Evolutionary conservation across 192 early-diverging fungal species (phyloP).

Genomic region (Coemansia sp.): DNA sequence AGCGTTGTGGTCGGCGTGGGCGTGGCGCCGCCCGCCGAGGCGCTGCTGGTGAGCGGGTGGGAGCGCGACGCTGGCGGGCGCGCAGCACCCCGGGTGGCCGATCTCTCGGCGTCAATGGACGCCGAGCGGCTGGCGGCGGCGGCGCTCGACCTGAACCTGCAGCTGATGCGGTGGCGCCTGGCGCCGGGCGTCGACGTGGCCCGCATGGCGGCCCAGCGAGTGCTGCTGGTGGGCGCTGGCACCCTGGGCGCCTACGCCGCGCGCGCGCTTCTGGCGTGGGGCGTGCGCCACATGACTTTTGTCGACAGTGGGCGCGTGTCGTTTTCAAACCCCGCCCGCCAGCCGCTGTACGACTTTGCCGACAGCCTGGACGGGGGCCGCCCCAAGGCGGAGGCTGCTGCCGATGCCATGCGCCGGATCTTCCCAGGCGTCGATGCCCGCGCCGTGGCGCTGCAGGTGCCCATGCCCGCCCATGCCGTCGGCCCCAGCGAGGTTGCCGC

Average conservation of each 20-base stretch:
- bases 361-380: conserved; percentile 86
- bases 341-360: conserved; percentile 88
- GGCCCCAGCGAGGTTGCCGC: conserved; percentile 18
- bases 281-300: conserved; percentile 89
- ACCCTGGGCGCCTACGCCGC: conserved; percentile 95
- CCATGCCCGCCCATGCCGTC: conserved; percentile 95
- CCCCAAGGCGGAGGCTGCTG: conserved; percentile 86
- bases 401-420: conserved; percentile 65
- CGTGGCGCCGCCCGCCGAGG: conserved; percentile 14
- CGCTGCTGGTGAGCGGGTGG: conserved; percentile 74
- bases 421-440: conserved; percentile 77
- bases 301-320: conserved; percentile 89
- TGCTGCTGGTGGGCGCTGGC: conserved; percentile 88
- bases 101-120: conserved; percentile 89
- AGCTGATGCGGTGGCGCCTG: conserved; percentile 96
- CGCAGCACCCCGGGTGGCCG: conserved; percentile 76
- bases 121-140: conserved; percentile 80
- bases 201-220: conserved; percentile 71
- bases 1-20: conserved; percentile 38
- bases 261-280: conserved; percentile 86
- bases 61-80: conserved; percentile 79
- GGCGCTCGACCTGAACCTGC: conserved; percentile 91
- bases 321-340: conserved; percentile 94
- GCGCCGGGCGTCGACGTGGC: conserved; percentile 81
- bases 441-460: conserved; percentile 74